Evolutionary conservation across 176 grass and related monocot genomes (phyloP).

Genomic region (bread wheat (Triticum aestivum)): DNA sequence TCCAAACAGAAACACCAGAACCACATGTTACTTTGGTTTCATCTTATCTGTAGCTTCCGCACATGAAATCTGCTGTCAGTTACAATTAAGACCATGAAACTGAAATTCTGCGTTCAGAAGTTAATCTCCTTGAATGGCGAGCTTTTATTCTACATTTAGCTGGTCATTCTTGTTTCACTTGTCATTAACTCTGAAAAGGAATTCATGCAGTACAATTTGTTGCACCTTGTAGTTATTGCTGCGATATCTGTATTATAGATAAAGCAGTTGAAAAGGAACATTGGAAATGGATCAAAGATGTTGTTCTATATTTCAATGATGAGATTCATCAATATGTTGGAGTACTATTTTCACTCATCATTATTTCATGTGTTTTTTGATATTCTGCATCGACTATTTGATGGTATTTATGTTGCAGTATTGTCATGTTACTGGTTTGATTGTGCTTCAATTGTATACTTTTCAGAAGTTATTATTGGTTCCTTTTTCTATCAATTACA

Average conservation of each 20-base stretch:
- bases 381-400: neutral
- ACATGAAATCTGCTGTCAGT: neutral
- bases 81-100: neutral
- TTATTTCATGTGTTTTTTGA: neutral
- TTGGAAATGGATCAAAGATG: too few relatives aligned
- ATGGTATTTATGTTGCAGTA: neutral
- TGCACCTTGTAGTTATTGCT: neutral
- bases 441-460: neutral
- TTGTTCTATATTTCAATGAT: neutral
- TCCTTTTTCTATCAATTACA: neutral
- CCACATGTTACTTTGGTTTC: neutral
- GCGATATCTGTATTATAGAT: neutral
- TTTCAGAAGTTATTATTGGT: neutral
- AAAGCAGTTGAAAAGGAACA: neutral
- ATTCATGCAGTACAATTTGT: neutral
- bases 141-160: neutral
- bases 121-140: neutral
- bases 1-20: neutral
- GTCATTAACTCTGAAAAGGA: neutral
- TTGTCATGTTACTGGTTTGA: neutral
- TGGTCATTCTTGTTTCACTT: neutral
- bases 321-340: neutral
- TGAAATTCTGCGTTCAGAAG: neutral
- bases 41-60: neutral
- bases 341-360: neutral